phyloP scores from a whole-genome alignment of 176 grass and related monocot species.

The Alopecurus myosuroides region DNA sequence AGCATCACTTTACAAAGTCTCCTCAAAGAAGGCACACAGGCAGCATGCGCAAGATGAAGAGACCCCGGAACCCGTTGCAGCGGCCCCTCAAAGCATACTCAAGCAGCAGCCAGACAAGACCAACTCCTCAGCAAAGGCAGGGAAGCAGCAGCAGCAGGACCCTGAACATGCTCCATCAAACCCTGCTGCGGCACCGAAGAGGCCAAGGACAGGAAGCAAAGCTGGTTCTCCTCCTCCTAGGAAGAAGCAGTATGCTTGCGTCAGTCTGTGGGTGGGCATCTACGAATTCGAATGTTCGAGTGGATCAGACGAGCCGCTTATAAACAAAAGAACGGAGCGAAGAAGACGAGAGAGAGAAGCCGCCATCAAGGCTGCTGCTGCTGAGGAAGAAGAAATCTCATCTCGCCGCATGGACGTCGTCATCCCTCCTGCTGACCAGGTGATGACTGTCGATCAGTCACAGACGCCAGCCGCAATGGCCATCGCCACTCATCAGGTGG shows the following conservation, averaged over 20 bases:
- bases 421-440: neutral
- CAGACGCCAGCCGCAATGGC: no score
- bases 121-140: conserved; percentile 7
- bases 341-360: conserved; percentile 35
- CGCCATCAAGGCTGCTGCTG: conserved; percentile 7
- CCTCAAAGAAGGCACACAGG: neutral
- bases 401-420: neutral
- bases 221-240: neutral
- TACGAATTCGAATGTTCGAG: conserved; percentile 60
- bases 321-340: conserved; percentile 64
- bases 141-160: neutral
- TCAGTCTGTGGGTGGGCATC: conserved; percentile 41
- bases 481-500: no score
- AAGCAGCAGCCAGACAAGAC: neutral
- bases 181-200: neutral
- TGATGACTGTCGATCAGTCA: neutral
- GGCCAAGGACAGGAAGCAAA: neutral
- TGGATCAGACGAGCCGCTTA: conserved; percentile 46
- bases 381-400: neutral
- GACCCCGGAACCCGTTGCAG: neutral
- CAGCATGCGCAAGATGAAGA: neutral
- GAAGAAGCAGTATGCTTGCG: conserved; percentile 36
- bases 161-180: neutral
- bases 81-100: neutral
- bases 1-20: neutral